Conservation (phyloP, 2,329 filamentous ascomycete genomes). For the Phialocephala subalpina region DNA sequence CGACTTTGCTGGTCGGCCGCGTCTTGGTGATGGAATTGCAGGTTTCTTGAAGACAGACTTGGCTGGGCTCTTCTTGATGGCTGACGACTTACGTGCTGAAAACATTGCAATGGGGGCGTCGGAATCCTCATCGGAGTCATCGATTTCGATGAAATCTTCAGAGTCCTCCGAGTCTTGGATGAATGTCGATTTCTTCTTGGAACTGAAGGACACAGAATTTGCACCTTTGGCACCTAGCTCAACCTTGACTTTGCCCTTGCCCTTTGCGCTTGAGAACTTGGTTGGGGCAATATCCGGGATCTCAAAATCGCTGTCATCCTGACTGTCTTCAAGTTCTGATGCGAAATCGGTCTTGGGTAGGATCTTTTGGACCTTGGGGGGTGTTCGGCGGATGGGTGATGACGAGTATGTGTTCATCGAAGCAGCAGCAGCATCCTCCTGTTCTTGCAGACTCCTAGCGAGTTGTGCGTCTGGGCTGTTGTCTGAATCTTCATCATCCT, state of each 20-base stretch:
- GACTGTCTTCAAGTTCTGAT: constrained; percentile 41
- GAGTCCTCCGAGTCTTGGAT: constrained; percentile 32
- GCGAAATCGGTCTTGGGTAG: constrained; percentile 30
- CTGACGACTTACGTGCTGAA: constrained; percentile 1
- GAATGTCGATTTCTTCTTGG: constrained; percentile 17
- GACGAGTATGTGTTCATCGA: constrained; percentile 30
- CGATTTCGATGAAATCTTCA: constrained; percentile 29
- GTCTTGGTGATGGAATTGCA: constrained; percentile 9
- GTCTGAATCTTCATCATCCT: constrained; percentile 50
- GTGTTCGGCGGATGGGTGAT: constrained; percentile 21
- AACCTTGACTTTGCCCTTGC: constrained; percentile 36
- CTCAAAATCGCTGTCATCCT: constrained; percentile 43
- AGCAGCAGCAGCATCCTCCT: constrained; percentile 52
- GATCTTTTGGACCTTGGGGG: constrained; percentile 29
- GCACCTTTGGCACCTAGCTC: constrained; percentile 37
- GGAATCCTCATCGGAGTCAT: constrained; percentile 30
- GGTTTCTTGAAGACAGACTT: constrained; percentile 12
- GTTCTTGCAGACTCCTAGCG: constrained; percentile 63
- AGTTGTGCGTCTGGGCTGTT: constrained; percentile 57
- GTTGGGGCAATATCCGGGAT: constrained; percentile 14
- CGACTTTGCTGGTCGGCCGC: constrained; percentile 4
- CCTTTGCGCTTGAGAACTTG: not conserved
- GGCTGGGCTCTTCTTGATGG: not conserved
- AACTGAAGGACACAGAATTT: constrained; percentile 36
- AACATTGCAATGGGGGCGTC: constrained; percentile 24